These are phyloP conservation scores for Candolleomyces efflorescens DNA, from an alignment of 768 basidiomycete genomes.

Conservation along the genomic window DNA sequence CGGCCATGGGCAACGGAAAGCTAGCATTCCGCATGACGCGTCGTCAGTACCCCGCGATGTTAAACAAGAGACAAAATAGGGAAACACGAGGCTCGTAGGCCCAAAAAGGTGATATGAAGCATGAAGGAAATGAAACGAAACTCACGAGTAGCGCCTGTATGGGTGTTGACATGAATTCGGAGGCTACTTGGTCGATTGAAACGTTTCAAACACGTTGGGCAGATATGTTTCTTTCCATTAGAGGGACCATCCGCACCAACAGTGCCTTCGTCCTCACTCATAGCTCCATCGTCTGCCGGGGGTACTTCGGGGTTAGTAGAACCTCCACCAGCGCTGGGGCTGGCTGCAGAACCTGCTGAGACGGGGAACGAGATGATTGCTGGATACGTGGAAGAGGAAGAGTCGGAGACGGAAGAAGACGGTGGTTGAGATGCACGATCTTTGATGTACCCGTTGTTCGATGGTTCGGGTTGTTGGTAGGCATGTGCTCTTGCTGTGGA, in stretches of 20 bases:
- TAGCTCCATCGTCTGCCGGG: conserved; percentile 11
- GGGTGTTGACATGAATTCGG: conserved; percentile 62
- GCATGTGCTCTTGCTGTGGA: not conserved
- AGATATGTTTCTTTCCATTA: conserved; percentile 42
- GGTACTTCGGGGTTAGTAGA: not conserved
- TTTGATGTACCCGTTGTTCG: conserved; percentile 3
- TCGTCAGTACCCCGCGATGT: not conserved
- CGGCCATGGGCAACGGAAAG: conserved; percentile 71
- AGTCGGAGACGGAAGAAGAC: not conserved
- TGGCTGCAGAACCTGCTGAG: conserved; percentile 11
- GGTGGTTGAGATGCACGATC: conserved; percentile 2
- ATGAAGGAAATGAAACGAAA: conserved; percentile 10
- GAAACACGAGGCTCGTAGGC: not conserved
- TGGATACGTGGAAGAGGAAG: conserved; percentile 12
- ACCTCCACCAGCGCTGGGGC: conserved; percentile 1
- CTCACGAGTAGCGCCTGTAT: conserved; percentile 67
- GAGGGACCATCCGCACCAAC: not conserved
- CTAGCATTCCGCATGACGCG: conserved; percentile 27
- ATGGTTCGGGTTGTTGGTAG: not conserved
- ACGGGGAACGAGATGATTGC: conserved; percentile 23
- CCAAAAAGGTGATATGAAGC: not conserved
- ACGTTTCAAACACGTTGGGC: conserved; percentile 53
- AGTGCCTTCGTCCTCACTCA: conserved; percentile 10
- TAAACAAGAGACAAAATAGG: not conserved
- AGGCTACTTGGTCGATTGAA: conserved; percentile 70